Evolutionary conservation across 2,329 filamentous ascomycete genomes (phyloP).

Genomic region (Colletotrichum godetiae): DNA sequence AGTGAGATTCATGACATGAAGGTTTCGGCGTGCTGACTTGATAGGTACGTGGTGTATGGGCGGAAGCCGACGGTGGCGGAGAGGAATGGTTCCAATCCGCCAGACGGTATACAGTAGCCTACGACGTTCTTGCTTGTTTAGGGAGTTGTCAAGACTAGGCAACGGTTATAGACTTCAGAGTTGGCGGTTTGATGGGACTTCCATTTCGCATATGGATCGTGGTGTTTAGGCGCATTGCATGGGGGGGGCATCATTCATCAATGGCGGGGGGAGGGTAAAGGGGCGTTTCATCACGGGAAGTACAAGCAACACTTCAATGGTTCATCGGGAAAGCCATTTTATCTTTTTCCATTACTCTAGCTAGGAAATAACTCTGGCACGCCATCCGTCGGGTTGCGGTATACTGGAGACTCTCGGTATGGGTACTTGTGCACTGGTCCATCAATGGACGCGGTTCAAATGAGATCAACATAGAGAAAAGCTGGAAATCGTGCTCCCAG

Average conservation of each 20-base stretch:
- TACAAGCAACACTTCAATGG: too few relatives aligned
- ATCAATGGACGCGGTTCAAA: background rate
- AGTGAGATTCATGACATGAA: background rate
- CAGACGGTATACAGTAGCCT: background rate
- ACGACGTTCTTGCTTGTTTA: too few relatives aligned
- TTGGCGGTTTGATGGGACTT: background rate
- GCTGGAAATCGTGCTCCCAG: background rate
- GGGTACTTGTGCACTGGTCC: background rate
- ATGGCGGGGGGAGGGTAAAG: background rate
- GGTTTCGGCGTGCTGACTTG: background rate
- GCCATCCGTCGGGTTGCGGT: background rate
- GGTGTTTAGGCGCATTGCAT: background rate
- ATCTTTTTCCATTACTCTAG: conserved; percentile 5
- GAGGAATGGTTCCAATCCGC: background rate
- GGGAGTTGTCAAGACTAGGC: too few relatives aligned
- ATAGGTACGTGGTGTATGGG: conserved; percentile 32
- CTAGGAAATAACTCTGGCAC: background rate
- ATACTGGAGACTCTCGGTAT: background rate
- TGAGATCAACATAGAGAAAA: background rate
- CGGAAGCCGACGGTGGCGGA: conserved; percentile 14
- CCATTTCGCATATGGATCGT: background rate
- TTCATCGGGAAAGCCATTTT: too few relatives aligned
- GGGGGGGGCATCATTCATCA: background rate
- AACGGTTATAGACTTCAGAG: background rate
- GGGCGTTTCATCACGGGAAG: background rate